Conservation (phyloP, 129 eudicot genomes). For the Dittrichia graveolens region DNA sequence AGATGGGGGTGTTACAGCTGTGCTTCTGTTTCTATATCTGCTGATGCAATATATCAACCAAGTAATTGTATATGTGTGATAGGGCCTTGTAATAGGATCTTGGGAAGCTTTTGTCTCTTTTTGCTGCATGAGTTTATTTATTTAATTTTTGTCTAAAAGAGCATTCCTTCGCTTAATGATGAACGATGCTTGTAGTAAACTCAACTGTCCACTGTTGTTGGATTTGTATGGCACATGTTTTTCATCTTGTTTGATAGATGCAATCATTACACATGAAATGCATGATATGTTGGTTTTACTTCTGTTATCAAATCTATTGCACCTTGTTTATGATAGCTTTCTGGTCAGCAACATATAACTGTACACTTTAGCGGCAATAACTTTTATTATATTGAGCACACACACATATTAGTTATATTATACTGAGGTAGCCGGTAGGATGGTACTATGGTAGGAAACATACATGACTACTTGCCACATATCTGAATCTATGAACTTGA, state of each 20-base stretch:
- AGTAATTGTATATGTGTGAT: neutral
- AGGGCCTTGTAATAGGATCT: slow-evolving; percentile 5
- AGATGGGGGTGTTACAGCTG: no score
- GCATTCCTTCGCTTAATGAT: slow-evolving; percentile 21
- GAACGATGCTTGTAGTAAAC: neutral
- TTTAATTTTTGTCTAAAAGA: neutral
- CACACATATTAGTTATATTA: slow-evolving; percentile 6
- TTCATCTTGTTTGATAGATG: slow-evolving; percentile 8
- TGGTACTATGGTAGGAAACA: slow-evolving; percentile 18
- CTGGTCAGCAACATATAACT: slow-evolving; percentile 14
- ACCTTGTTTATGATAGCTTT: slow-evolving; percentile 13
- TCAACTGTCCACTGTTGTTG: slow-evolving; percentile 1
- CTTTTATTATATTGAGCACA: neutral
- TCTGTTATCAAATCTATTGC: slow-evolving; percentile 21
- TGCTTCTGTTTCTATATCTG: slow-evolving; percentile 8
- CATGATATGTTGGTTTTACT: slow-evolving; percentile 11
- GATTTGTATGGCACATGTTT: neutral
- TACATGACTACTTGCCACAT: slow-evolving; percentile 10
- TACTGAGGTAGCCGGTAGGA: neutral
- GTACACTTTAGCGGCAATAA: slow-evolving; percentile 1
- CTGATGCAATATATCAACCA: slow-evolving; percentile 1
- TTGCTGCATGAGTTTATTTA: slow-evolving; percentile 8
- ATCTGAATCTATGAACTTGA: slow-evolving; percentile 23
- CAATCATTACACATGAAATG: slow-evolving; percentile 6
- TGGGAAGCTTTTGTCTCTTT: slow-evolving; percentile 13